These are phyloP conservation scores for Tetrastigma voinierianum DNA, from an alignment of 164 flowering plant species.

Conservation along the genomic window DNA sequence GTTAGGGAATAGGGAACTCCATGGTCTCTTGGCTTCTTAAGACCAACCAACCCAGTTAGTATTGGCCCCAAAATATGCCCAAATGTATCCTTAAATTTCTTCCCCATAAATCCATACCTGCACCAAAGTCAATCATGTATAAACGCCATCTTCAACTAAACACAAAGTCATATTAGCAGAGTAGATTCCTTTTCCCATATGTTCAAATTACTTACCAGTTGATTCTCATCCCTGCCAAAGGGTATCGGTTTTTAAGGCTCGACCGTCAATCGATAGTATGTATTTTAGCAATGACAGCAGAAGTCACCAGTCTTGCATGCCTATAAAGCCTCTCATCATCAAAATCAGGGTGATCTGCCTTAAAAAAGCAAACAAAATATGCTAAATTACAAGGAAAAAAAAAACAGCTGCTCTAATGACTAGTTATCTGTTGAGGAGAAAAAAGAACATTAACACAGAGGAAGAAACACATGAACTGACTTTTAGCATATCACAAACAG, in stretches of 20 bases:
- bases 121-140: neutral
- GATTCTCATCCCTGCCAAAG: constrained; percentile 44
- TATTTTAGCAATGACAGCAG: constrained; percentile 55
- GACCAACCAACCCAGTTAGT: constrained; percentile 48
- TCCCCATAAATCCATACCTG: constrained; percentile 61
- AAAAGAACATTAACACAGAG: no score
- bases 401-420: no score
- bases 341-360: constrained; percentile 35
- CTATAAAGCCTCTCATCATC: constrained; percentile 45
- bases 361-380: neutral
- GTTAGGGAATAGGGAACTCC: constrained; percentile 70
- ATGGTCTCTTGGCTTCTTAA: constrained; percentile 38
- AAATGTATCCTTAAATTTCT: constrained; percentile 41
- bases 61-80: constrained; percentile 33
- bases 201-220: constrained; percentile 36
- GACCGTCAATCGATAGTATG: constrained; percentile 59
- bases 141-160: neutral
- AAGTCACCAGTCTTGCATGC: constrained; percentile 49
- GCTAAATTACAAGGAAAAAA: no score
- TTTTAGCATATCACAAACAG: constrained; percentile 46
- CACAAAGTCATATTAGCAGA: neutral
- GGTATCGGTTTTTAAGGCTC: constrained; percentile 43
- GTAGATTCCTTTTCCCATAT: neutral
- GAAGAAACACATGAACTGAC: constrained; percentile 15
- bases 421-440: no score